Conservation (phyloP, 2,329 filamentous ascomycete genomes). For the Beauveria medogensis region DNA sequence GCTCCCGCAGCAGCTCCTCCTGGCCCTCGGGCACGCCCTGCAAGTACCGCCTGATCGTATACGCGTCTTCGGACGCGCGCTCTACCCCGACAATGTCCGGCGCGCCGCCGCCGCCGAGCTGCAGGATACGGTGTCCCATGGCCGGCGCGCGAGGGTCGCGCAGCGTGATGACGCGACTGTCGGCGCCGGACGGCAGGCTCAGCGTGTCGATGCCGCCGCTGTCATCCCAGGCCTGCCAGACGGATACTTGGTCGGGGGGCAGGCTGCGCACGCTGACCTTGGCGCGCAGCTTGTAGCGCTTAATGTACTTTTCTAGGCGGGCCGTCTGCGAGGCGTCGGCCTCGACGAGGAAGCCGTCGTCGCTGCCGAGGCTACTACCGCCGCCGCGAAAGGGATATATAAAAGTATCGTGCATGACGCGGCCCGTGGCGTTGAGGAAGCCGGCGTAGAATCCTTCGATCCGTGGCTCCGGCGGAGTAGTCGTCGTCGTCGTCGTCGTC, state of each 20-base stretch:
- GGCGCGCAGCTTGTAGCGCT: conserved; percentile 76
- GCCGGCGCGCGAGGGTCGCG: conserved; percentile 46
- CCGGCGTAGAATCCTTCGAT: conserved; percentile 63
- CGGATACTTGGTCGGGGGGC: conserved; percentile 52
- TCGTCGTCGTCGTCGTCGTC: conserved; percentile 24
- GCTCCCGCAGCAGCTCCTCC: conserved; percentile 61
- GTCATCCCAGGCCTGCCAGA: conserved; percentile 71
- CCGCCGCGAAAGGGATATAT: conserved; percentile 56
- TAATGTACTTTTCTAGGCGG: conserved; percentile 61
- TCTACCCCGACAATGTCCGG: conserved; percentile 33
- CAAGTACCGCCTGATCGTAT: conserved; percentile 70
- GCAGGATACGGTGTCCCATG: conserved; percentile 45
- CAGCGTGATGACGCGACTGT: conserved; percentile 26
- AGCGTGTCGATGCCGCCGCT: conserved; percentile 12
- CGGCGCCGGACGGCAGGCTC: background rate
- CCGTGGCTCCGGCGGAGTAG: conserved; percentile 19
- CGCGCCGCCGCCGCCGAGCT: conserved; percentile 17
- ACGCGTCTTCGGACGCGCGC: conserved; percentile 47
- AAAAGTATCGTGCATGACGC: conserved; percentile 83
- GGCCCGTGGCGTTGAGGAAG: conserved; percentile 78
- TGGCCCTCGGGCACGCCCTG: conserved; percentile 81
- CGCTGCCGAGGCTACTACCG: conserved; percentile 15
- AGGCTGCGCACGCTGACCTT: conserved; percentile 65
- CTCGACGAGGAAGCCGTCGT: conserved; percentile 60
- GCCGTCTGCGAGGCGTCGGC: conserved; percentile 63